Conservation (phyloP, 2,329 filamentous ascomycete species). For the Rhinocladiella mackenziei region DNA sequence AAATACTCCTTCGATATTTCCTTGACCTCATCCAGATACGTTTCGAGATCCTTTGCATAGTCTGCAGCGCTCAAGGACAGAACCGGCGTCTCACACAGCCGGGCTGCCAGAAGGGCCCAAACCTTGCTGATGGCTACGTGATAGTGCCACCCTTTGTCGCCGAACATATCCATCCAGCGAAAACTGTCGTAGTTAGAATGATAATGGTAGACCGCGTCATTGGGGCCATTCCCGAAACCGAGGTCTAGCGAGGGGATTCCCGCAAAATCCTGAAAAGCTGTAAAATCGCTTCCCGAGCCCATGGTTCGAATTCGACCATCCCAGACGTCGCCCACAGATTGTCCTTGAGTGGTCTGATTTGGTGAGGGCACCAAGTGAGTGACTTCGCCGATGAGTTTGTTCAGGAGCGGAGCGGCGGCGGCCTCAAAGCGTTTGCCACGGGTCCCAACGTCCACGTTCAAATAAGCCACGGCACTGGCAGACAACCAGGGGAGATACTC, state of each 20-base stretch:
- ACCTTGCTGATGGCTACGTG: conserved; percentile 63
- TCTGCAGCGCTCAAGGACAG: conserved; percentile 62
- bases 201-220: conserved; percentile 64
- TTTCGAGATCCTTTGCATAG: conserved; percentile 56
- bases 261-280: conserved; percentile 68
- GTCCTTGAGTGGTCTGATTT: conserved; percentile 67
- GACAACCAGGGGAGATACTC: conserved; percentile 80
- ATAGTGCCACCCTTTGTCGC: conserved; percentile 61
- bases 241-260: conserved; percentile 65
- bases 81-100: conserved; percentile 59
- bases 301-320: conserved; percentile 59
- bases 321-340: conserved; percentile 69
- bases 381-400: conserved; percentile 59
- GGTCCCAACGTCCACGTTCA: conserved; percentile 79
- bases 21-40: conserved; percentile 39
- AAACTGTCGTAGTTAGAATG: conserved; percentile 82
- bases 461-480: conserved; percentile 69
- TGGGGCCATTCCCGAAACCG: conserved; percentile 48
- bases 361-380: conserved; percentile 56
- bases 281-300: conserved; percentile 71
- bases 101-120: conserved; percentile 58
- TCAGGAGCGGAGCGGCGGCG: conserved; percentile 69
- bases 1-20: conserved; percentile 20
- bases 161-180: conserved; percentile 76
- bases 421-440: conserved; percentile 61